Percentiles rank a stretch among this genome's conserved stretches.
Conservation (phyloP, 2,329 filamentous ascomycete genomes). For the Hirsutella rhossiliensis region DNA sequence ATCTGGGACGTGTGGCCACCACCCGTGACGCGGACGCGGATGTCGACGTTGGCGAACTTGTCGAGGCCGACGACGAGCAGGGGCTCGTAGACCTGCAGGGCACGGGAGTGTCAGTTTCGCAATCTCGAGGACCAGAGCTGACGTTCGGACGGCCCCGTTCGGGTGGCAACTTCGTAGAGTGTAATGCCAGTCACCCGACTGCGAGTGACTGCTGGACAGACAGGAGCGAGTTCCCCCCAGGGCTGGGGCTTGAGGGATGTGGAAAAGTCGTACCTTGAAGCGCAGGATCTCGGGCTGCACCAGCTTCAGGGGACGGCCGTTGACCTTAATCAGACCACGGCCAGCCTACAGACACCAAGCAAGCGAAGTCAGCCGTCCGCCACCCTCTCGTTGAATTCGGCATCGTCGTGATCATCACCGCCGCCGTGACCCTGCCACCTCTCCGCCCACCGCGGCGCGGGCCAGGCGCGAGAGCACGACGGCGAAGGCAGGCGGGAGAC, state of each 20-base stretch:
- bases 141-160: not conserved
- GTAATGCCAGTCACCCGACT: too few species aligned
- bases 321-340: conserved; percentile 88
- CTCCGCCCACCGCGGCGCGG: not conserved
- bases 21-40: conserved; percentile 89
- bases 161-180: not conserved
- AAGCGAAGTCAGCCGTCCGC: not conserved
- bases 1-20: conserved; percentile 97
- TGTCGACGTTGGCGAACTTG: conserved; percentile 95
- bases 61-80: conserved; percentile 93
- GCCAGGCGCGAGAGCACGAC: not conserved
- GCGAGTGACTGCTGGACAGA: too few species aligned
- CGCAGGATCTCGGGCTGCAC: conserved; percentile 94
- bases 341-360: conserved; percentile 20
- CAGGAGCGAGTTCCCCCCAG: not conserved
- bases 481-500: not conserved
- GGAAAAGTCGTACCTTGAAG: conserved; percentile 66
- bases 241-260: not conserved
- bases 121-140: not conserved
- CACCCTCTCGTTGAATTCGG: not conserved
- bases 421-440: not conserved
- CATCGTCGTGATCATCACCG: not conserved
- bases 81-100: conserved; percentile 81
- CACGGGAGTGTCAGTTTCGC: not conserved
- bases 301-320: conserved; percentile 88